Conservation (phyloP, 164 flowering plant genomes). For the Stephania cephalantha region DNA sequence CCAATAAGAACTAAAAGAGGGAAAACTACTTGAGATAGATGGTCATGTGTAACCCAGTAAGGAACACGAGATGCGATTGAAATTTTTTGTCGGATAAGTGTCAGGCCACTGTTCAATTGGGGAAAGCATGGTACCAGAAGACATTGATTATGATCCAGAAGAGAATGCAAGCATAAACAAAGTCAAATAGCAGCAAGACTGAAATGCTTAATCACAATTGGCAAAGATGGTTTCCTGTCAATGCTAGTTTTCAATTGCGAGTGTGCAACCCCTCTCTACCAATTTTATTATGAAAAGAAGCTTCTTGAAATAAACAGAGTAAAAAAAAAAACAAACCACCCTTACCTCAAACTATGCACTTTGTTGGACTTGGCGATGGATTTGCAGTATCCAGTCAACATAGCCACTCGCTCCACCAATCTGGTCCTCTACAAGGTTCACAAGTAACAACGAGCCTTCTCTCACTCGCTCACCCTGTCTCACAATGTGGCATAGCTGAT, state of each 20-base stretch:
- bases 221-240: neutral
- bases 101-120: neutral
- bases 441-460: slow-evolving; percentile 76
- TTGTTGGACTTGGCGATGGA: slow-evolving; percentile 83
- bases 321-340: neutral
- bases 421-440: slow-evolving; percentile 83
- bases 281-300: neutral
- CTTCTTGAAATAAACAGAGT: neutral
- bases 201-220: neutral
- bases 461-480: slow-evolving; percentile 95
- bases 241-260: neutral
- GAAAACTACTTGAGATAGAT: too few relatives aligned
- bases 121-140: neutral
- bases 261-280: neutral
- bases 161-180: neutral
- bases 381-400: slow-evolving; percentile 74
- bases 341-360: slow-evolving; percentile 46
- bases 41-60: neutral
- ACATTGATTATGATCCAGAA: too few relatives aligned
- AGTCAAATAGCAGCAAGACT: too few relatives aligned
- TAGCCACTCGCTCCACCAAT: slow-evolving; percentile 66
- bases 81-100: neutral
- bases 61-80: neutral
- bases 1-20: neutral
- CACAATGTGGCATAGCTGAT: slow-evolving; percentile 71